Evolutionary conservation across 2,329 filamentous ascomycete species (phyloP).

Genomic region (Grosmannia clavigera): DNA sequence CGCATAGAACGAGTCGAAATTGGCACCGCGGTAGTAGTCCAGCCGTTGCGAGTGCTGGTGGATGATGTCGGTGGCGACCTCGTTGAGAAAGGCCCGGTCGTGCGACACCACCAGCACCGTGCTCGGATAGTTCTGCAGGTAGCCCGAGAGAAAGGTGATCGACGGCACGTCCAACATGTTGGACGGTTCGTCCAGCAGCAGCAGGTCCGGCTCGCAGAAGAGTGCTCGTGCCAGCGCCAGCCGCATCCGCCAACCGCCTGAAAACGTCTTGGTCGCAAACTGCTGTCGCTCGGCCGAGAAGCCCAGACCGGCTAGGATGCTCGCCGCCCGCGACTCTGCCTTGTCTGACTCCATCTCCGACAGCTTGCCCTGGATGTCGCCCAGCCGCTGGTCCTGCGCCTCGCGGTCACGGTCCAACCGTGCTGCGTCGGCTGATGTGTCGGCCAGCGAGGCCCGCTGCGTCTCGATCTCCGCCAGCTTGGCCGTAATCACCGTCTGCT

Average conservation of each 20-base stretch:
- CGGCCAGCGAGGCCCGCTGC: constrained; percentile 68
- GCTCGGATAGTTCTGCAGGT: constrained; percentile 86
- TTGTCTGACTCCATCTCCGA: constrained; percentile 99
- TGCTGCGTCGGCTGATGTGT: constrained; percentile 81
- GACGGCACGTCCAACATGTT: constrained; percentile 99
- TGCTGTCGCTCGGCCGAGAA: constrained; percentile 92
- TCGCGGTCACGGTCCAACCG: constrained; percentile 79
- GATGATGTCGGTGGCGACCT: constrained; percentile 97
- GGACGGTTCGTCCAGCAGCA: constrained; percentile 96
- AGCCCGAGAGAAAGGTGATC: constrained; percentile 93
- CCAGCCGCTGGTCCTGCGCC: constrained; percentile 78
- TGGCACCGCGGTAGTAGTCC: constrained; percentile 96
- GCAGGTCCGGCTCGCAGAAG: constrained; percentile 92
- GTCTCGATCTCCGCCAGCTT: constrained; percentile 66
- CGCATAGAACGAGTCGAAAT: constrained; percentile 95
- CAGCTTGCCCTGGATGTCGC: constrained; percentile 82
- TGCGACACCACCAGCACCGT: constrained; percentile 94
- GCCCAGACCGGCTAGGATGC: constrained; percentile 90
- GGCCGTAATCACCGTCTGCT: constrained; percentile 76
- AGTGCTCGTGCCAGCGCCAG: constrained; percentile 85
- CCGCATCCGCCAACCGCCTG: constrained; percentile 99
- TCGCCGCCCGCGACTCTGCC: constrained; percentile 87
- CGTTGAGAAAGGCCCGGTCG: constrained; percentile 97
- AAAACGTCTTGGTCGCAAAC: constrained; percentile 92
- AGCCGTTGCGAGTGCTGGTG: constrained; percentile 95